A percentile compares a stretch with the other conserved stretches of the same genome.
Evolutionary conservation across 192 early-diverging fungal species (phyloP).

Genomic region (Backusella tarrabulga): DNA sequence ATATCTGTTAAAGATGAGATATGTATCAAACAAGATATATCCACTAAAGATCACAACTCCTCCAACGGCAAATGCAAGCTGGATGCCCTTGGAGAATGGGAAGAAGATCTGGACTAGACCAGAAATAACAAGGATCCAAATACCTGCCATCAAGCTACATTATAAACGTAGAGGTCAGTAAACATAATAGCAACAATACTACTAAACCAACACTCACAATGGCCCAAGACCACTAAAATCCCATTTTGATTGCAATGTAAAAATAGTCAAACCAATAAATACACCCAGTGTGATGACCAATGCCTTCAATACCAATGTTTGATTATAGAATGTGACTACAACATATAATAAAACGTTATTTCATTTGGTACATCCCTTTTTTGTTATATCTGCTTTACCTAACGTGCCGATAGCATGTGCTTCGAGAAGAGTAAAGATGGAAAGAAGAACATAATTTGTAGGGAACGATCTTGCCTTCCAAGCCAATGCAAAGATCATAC

Average conservation of each 20-base stretch:
- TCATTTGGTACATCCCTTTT: no score
- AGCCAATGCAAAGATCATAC: conserved; percentile 45
- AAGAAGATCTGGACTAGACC: conserved; percentile 68
- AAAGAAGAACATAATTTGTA: conserved; percentile 57
- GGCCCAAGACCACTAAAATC: conserved; percentile 66
- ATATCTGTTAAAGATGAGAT: conserved; percentile 61
- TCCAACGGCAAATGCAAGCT: conserved; percentile 58
- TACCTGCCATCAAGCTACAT: conserved; percentile 51
- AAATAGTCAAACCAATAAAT: conserved; percentile 72
- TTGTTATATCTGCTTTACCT: conserved; percentile 19
- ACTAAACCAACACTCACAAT: conserved; percentile 32
- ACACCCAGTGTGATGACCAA: conserved; percentile 72
- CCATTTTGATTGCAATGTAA: conserved; percentile 74
- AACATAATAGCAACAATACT: not conserved
- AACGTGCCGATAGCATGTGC: conserved; percentile 33
- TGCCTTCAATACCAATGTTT: conserved; percentile 66
- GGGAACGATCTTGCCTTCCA: conserved; percentile 64
- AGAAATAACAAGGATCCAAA: conserved; percentile 60
- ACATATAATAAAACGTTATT: not conserved
- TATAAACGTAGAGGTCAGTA: conserved; percentile 14
- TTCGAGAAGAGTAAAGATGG: conserved; percentile 62
- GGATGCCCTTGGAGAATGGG: conserved; percentile 59
- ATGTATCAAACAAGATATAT: conserved; percentile 78
- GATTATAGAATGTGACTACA: conserved; percentile 63
- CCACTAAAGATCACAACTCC: conserved; percentile 72